Evolutionary conservation across 257 asterid species (phyloP).

Genomic region (Salvia hispanica): DNA sequence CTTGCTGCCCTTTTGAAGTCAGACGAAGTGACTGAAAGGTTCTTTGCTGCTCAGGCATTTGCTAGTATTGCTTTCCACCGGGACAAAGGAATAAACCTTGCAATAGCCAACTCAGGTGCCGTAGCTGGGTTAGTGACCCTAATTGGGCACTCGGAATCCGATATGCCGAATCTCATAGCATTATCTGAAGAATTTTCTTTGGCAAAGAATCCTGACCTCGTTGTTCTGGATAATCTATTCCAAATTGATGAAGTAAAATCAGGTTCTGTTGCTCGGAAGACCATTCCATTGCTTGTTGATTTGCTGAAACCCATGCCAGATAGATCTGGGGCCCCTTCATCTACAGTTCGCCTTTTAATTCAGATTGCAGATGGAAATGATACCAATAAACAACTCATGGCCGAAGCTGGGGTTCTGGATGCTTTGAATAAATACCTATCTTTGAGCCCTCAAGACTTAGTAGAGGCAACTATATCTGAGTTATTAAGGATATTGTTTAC

Average conservation of each 20-base stretch:
- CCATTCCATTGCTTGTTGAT: constrained; percentile 81
- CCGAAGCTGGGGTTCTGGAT: constrained; percentile 83
- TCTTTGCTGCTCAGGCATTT: constrained; percentile 86
- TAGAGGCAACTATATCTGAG: constrained; percentile 77
- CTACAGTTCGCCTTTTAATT: constrained; percentile 66
- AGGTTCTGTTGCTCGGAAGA: constrained; percentile 66
- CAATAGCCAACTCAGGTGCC: constrained; percentile 74
- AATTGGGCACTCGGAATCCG: constrained; percentile 68
- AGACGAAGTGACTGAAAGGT: constrained; percentile 65
- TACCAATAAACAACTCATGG: constrained; percentile 73
- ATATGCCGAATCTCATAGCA: constrained; percentile 63
- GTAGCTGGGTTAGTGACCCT: constrained; percentile 62
- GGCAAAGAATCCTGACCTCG: constrained; percentile 70
- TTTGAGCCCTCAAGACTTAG: constrained; percentile 80
- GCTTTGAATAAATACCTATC: constrained; percentile 78
- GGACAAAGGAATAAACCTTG: constrained; percentile 61
- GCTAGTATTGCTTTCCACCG: constrained; percentile 75
- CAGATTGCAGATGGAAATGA: constrained; percentile 78
- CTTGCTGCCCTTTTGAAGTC: constrained; percentile 63
- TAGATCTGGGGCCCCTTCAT: constrained; percentile 82
- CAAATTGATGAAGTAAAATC: constrained; percentile 71
- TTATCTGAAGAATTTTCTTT: constrained; percentile 72
- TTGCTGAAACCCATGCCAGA: constrained; percentile 82
- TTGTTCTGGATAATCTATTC: constrained; percentile 64
- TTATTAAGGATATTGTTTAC: constrained; percentile 69